Evolutionary conservation across 176 grass and related monocot genomes (phyloP).

Genomic region (Elymus sibiricus): DNA sequence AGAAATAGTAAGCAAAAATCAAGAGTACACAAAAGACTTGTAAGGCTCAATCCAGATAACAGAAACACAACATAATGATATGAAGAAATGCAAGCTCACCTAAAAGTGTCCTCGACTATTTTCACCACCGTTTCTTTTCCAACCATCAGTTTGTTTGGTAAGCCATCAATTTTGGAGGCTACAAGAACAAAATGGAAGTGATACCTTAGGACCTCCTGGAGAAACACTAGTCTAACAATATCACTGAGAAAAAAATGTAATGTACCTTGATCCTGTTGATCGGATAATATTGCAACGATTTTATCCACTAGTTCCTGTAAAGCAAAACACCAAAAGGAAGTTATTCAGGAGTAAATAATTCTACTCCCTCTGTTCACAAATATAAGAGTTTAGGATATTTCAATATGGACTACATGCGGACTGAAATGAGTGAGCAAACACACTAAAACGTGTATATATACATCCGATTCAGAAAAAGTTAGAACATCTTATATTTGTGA

Average conservation of each 20-base stretch:
- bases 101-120: constrained; percentile 72
- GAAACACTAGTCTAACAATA: background rate
- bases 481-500: no score
- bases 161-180: constrained; percentile 39
- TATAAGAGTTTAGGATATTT: no score
- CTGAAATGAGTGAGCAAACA: no score
- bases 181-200: constrained; percentile 14
- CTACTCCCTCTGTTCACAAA: no score
- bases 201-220: background rate
- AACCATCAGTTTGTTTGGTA: constrained; percentile 24
- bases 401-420: no score
- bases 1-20: constrained; percentile 10
- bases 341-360: constrained; percentile 1
- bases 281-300: constrained; percentile 42
- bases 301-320: constrained; percentile 66
- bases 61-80: background rate
- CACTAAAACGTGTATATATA: no score
- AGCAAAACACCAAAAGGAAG: constrained; percentile 6
- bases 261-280: constrained; percentile 58
- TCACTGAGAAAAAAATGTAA: background rate
- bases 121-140: constrained; percentile 47
- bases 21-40: constrained; percentile 11
- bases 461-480: no score
- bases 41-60: background rate
- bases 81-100: constrained; percentile 31